Percentiles rank a stretch among this genome's conserved stretches.
These are phyloP conservation scores for Oldenlandia corymbosa DNA, from an alignment of 257 asterid species.

Conservation along the genomic window DNA sequence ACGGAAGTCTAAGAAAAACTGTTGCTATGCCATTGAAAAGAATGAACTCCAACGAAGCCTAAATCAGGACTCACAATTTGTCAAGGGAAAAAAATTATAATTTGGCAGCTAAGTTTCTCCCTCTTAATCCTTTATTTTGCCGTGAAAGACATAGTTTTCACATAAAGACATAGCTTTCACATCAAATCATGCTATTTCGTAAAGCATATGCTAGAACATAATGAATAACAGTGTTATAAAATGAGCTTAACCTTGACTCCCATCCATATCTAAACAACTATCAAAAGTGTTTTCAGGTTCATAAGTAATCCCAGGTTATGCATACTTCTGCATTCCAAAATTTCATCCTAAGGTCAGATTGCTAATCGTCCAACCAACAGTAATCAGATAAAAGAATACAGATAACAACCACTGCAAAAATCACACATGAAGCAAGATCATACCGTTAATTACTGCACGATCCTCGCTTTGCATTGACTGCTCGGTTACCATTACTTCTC, in stretches of 20 bases:
- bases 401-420: not conserved
- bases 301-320: not conserved
- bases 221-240: not conserved
- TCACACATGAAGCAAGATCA: constrained; percentile 8
- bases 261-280: not conserved
- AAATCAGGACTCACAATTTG: not conserved
- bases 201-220: not conserved
- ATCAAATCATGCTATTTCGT: not conserved
- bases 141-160: not conserved
- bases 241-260: not conserved
- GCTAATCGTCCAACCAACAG: not conserved
- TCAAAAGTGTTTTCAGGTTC: not conserved
- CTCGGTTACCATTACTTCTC: constrained; percentile 50
- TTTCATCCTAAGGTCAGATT: not conserved
- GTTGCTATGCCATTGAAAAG: not conserved
- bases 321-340: not conserved
- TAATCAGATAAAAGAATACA: not conserved
- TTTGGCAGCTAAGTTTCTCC: not conserved
- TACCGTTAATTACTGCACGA: constrained; percentile 56
- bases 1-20: not conserved
- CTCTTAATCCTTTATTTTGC: not conserved
- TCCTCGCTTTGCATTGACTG: constrained; percentile 51
- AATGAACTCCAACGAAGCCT: not conserved
- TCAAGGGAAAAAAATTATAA: not conserved
- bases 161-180: not conserved